A percentile compares a stretch with the other conserved stretches of the same genome.
These are phyloP conservation scores for Xylariaceae sp. DNA, from an alignment of 2,329 filamentous ascomycete species.

Conservation along the genomic window DNA sequence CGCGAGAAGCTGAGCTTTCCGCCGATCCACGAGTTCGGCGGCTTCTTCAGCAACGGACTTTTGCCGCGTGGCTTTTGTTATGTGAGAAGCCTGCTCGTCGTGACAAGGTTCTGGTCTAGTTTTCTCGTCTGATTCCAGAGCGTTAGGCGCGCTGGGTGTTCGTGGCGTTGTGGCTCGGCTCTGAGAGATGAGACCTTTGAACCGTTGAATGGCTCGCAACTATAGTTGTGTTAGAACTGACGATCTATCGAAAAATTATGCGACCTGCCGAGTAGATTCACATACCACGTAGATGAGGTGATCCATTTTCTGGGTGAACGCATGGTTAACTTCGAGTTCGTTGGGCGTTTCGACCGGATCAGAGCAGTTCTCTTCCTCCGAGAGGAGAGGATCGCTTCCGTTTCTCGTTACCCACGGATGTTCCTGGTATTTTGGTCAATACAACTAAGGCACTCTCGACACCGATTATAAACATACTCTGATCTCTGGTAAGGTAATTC, in stretches of 20 bases:
- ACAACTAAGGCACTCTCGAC: constrained; percentile 31
- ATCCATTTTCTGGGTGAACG: constrained; percentile 86
- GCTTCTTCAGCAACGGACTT: constrained; percentile 45
- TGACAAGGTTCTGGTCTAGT: constrained; percentile 9
- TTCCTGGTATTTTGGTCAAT: constrained; percentile 48
- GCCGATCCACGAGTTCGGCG: constrained; percentile 44
- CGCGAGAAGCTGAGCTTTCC: constrained; percentile 35
- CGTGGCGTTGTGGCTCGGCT: constrained; percentile 31
- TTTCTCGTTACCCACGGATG: constrained; percentile 90
- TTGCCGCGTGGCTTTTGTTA: constrained; percentile 9
- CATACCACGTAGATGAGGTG: constrained; percentile 77
- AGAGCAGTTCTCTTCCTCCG: constrained; percentile 80
- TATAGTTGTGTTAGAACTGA: constrained; percentile 31
- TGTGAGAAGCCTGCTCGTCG: constrained; percentile 10
- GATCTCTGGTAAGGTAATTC: constrained; percentile 78
- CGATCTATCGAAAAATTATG: neutral
- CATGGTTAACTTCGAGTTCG: constrained; percentile 82
- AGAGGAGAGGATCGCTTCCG: constrained; percentile 73
- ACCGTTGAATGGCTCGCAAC: constrained; percentile 88
- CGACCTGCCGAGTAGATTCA: constrained; percentile 6
- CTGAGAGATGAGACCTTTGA: constrained; percentile 69
- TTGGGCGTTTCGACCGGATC: constrained; percentile 79
- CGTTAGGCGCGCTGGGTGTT: constrained; percentile 16
- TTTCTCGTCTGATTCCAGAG: constrained; percentile 13
- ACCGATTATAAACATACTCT: constrained; percentile 50